phyloP scores from a whole-genome alignment of 2,329 filamentous ascomycete species.

The Chaetomiaceae sp. region DNA sequence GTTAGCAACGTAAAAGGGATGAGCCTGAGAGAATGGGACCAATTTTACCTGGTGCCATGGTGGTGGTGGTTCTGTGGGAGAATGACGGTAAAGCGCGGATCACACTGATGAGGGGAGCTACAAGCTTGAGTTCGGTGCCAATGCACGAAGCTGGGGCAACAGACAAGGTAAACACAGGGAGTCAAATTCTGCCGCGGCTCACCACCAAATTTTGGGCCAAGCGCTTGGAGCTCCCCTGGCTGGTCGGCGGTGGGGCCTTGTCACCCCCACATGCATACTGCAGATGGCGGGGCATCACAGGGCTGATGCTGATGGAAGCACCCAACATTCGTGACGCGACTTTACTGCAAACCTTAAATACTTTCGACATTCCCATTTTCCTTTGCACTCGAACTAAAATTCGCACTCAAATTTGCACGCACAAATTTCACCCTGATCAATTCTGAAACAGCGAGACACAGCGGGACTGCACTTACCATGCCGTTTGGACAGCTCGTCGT shows the following conservation, averaged over 20 bases:
- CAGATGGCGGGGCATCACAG: slow-evolving; percentile 14
- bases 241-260: not conserved
- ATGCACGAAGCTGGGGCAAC: slow-evolving; percentile 16
- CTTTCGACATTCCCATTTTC: too few species aligned
- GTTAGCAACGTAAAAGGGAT: slow-evolving; percentile 1
- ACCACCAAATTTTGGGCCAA: slow-evolving; percentile 21
- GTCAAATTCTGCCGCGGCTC: slow-evolving; percentile 17
- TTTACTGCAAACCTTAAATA: too few species aligned
- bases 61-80: slow-evolving; percentile 6
- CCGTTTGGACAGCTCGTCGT: slow-evolving; percentile 74
- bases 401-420: too few species aligned
- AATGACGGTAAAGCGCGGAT: not conserved
- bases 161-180: slow-evolving; percentile 23
- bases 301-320: not conserved
- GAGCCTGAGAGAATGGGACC: too few species aligned
- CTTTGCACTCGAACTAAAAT: too few species aligned
- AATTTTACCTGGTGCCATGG: slow-evolving; percentile 40
- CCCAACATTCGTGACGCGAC: too few species aligned
- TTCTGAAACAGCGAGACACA: too few species aligned
- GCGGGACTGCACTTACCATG: too few species aligned
- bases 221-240: not conserved
- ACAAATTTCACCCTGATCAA: too few species aligned
- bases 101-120: slow-evolving; percentile 10
- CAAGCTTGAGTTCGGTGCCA: slow-evolving; percentile 2
- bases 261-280: not conserved